A percentile compares a stretch with the other conserved stretches of the same genome.
These are phyloP conservation scores for Pilasporangium apinafurcum DNA, from an alignment of 352 stramenopile genomes.

Conservation along the genomic window DNA sequence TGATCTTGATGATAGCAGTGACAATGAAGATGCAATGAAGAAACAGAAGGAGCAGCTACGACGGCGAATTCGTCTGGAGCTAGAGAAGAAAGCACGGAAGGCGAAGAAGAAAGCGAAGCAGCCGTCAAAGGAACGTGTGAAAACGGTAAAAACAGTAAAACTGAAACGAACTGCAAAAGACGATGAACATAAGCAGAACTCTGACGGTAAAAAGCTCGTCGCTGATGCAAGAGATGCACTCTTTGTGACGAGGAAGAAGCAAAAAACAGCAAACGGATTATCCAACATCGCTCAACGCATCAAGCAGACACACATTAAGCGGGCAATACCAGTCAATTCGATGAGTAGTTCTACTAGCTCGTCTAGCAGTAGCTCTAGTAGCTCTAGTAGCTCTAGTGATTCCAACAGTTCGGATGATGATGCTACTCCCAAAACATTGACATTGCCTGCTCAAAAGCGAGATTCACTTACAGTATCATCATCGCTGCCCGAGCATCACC, in stretches of 20 bases:
- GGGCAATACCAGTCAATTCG: conserved; percentile 3
- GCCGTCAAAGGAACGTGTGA: conserved; percentile 1
- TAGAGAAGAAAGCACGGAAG: conserved; percentile 7
- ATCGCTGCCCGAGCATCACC: too few relatives aligned
- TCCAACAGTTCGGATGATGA: conserved; percentile 7
- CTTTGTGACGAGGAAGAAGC: conserved; percentile 1
- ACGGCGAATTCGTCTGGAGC: conserved; percentile 4
- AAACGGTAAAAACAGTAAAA: conserved; percentile 3
- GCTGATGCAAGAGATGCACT: conserved; percentile 1
- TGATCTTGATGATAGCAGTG: too few relatives aligned
- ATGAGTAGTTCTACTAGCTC: conserved; percentile 8
- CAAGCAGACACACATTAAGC: too few relatives aligned
- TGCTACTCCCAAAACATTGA: conserved; percentile 3
- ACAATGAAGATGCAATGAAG: neutral
- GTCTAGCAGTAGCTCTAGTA: conserved; percentile 11
- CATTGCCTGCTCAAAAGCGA: neutral
- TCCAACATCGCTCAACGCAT: neutral
- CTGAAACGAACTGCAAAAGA: too few relatives aligned
- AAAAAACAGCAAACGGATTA: conserved; percentile 5
- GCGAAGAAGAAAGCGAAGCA: conserved; percentile 1
- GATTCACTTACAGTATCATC: neutral
- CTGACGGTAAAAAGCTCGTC: neutral
- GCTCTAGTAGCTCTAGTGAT: conserved; percentile 11
- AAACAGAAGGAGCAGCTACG: neutral
- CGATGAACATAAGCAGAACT: neutral